A percentile compares a stretch with the other conserved stretches of the same genome.
phyloP scores from a whole-genome alignment of 1,139 yeast genomes.

The Yamadazyma dushanensis region DNA sequence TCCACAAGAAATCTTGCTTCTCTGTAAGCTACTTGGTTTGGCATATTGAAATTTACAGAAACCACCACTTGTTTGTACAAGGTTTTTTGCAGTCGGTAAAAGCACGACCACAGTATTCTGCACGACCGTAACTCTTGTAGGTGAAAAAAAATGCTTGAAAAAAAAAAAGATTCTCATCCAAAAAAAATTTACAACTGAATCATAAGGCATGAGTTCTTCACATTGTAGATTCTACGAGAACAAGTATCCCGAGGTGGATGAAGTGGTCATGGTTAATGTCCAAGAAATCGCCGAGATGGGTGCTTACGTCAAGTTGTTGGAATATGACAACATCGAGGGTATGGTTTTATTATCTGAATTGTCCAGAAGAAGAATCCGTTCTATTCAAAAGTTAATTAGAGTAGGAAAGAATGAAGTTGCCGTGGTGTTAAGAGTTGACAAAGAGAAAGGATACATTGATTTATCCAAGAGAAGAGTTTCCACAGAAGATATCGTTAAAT shows the following conservation, averaged over 20 bases:
- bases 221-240: constrained; percentile 97
- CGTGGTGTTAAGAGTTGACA: constrained; percentile 97
- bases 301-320: constrained; percentile 91
- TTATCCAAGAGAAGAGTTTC: constrained; percentile 96
- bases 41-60: background rate
- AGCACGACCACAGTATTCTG: background rate
- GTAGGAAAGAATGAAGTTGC: constrained; percentile 99
- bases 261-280: constrained; percentile 97
- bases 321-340: constrained; percentile 97
- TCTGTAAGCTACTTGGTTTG: background rate
- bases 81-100: constrained; percentile 4
- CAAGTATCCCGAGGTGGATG: constrained; percentile 98
- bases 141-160: constrained; percentile 4
- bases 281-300: constrained; percentile 99
- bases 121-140: background rate
- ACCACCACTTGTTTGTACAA: background rate
- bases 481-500: constrained; percentile 95
- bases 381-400: constrained; percentile 94
- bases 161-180: constrained; percentile 3
- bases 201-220: constrained; percentile 66
- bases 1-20: constrained; percentile 58
- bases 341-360: constrained; percentile 95
- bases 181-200: background rate
- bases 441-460: constrained; percentile 97
- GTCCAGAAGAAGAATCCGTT: constrained; percentile 97